Base-by-base conservation (phyloP, 2,329 filamentous ascomycete genomes). In the Colletotrichum paranaense region DNA sequence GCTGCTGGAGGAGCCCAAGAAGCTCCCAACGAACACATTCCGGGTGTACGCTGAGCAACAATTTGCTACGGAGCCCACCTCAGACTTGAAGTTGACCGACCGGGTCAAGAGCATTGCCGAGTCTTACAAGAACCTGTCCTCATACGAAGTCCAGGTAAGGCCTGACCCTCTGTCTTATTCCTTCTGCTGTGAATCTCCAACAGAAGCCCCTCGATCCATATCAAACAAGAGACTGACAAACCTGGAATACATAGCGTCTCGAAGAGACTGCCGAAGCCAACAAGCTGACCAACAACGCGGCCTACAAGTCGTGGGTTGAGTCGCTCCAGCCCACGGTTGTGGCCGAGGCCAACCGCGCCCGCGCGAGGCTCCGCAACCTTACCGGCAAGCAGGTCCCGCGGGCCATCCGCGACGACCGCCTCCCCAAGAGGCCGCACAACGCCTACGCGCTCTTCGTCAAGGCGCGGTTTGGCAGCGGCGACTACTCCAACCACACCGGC, bases 231-330 rank as follows among this genome's bases (percentile, higher is more conserved):
- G 19, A 62, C 62, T 64, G 46, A 32, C 30, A 22, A 42, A 42
- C 24, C 28, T n/a, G 24, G 58, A 28, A 30, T 22, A 9, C 32
- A 28, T 67, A 88, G 86, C 79, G 76, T 53, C 80, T 88, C 30
- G 53, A 79, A n/a, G 75, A 78, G 26, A 76, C 52, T 14, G 82
- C 79, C 32, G 68, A 78, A 2, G 75, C 83, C 75, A 89, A 90
- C 81, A 81, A 80, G 60, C 75, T 77, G 24, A 73, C 76, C 76
- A 88, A 88, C 77, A 76, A 79, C 9, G 81, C 78, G 9, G 76
- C 78, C 22, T 82, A 82, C 77, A 83, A 85, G 79, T 79, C 82
- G 19, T 91, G 89, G 88, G 78, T 90, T n/a, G 81, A 86, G 72
- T 80, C 79, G 32, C 78, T 85, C 76, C 78, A 84, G 4, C 79